Percentiles rank a stretch among this genome's conserved stretches.
Evolutionary conservation across 495 filamentous ascomycete genomes (phyloP).

Genomic region (Aspergillus campestris): DNA sequence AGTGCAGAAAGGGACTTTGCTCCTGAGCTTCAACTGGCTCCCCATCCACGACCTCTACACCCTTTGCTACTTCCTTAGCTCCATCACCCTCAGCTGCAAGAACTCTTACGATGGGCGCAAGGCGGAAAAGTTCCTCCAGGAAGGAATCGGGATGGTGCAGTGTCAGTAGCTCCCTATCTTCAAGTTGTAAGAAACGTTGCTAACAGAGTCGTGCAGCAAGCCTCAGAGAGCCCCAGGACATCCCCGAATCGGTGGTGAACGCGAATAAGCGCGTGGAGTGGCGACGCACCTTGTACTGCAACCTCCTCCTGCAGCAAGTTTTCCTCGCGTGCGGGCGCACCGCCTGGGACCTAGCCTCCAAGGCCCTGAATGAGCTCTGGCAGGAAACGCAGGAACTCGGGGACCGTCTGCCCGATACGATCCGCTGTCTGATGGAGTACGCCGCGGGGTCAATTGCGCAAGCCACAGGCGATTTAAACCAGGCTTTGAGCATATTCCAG

Average conservation of each 20-base stretch:
- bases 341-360: slow-evolving; percentile 50
- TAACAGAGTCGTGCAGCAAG: slow-evolving; percentile 15
- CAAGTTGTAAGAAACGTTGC: slow-evolving; percentile 9
- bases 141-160: slow-evolving; percentile 52
- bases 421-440: slow-evolving; percentile 50
- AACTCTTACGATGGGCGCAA: slow-evolving; percentile 57
- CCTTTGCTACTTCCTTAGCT: slow-evolving; percentile 67
- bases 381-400: slow-evolving; percentile 26
- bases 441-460: slow-evolving; percentile 71
- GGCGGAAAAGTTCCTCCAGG: slow-evolving; percentile 55
- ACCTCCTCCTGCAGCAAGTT: slow-evolving; percentile 50
- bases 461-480: slow-evolving; percentile 60
- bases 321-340: slow-evolving; percentile 53
- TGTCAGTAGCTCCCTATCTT: slow-evolving; percentile 28
- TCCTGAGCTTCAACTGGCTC: slow-evolving; percentile 55
- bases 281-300: slow-evolving; percentile 45
- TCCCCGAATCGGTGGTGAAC: slow-evolving; percentile 38
- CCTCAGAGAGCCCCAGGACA: slow-evolving; percentile 32
- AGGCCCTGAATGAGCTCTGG: slow-evolving; percentile 34
- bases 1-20: slow-evolving; percentile 34
- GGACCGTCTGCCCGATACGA: slow-evolving; percentile 29
- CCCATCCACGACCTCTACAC: slow-evolving; percentile 58
- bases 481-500: slow-evolving; percentile 59
- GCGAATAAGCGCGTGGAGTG: slow-evolving; percentile 40
- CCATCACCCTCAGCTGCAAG: slow-evolving; percentile 56